A percentile compares a stretch with the other conserved stretches of the same genome.
phyloP scores from a whole-genome alignment of 768 basidiomycete genomes.

The Tricholoma hemisulphureum region DNA sequence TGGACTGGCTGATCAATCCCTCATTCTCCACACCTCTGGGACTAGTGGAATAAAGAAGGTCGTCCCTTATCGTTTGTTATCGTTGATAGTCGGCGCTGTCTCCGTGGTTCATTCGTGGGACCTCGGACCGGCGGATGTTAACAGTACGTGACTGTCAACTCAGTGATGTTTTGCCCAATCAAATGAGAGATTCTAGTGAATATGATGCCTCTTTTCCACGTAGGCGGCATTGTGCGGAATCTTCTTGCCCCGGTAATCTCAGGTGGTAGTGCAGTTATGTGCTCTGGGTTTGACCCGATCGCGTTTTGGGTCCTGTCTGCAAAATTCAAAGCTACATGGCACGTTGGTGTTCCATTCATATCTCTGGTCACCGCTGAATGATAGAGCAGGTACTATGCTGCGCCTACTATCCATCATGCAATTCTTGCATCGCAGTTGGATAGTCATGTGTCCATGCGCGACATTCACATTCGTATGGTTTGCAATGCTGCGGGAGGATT shows the following conservation, averaged over 20 bases:
- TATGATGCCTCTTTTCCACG: constrained; percentile 60
- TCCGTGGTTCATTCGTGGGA: constrained; percentile 45
- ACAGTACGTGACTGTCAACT: constrained; percentile 32
- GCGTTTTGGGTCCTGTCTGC: constrained; percentile 46
- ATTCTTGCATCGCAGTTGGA: constrained; percentile 40
- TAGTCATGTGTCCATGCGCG: constrained; percentile 27
- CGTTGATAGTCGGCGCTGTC: constrained; percentile 44
- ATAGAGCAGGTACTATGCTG: constrained; percentile 45
- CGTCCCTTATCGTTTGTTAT: constrained; percentile 43
- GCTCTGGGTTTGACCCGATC: constrained; percentile 51
- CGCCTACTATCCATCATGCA: constrained; percentile 51
- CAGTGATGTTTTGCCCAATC: not conserved
- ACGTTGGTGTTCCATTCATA: constrained; percentile 20
- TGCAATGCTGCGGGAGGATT: constrained; percentile 54
- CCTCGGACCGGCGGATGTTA: constrained; percentile 39
- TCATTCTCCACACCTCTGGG: constrained; percentile 60
- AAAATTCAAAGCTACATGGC: constrained; percentile 49
- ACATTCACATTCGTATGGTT: constrained; percentile 44
- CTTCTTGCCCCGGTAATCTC: constrained; percentile 56
- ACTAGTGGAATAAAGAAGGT: constrained; percentile 57
- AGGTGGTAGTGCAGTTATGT: constrained; percentile 56
- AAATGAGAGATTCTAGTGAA: constrained; percentile 28
- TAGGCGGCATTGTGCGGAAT: constrained; percentile 59
- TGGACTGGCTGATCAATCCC: constrained; percentile 43
- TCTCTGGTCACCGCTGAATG: constrained; percentile 4